Evolutionary conservation across 179 eudicot species (phyloP).

Genomic region (Drosera spatulata): DNA sequence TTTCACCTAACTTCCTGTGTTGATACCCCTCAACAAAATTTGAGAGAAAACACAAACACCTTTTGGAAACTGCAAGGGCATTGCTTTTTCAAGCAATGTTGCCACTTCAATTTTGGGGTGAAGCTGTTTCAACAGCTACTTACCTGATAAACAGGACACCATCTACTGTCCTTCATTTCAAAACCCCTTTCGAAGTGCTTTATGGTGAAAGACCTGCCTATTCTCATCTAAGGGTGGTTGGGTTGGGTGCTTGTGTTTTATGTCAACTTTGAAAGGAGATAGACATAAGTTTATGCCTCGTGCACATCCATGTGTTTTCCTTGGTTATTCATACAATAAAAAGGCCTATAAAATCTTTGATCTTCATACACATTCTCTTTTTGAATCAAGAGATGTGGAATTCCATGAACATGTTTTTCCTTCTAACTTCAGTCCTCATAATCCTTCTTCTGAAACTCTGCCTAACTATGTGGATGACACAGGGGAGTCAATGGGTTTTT

Average conservation of each 20-base stretch:
- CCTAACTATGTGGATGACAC: too few relatives aligned
- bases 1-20: too few relatives aligned
- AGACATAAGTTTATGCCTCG: not conserved
- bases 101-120: not conserved
- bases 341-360: too few relatives aligned
- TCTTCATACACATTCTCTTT: too few relatives aligned
- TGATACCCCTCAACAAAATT: not conserved
- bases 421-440: too few relatives aligned
- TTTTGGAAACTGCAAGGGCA: not conserved
- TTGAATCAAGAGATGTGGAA: too few relatives aligned
- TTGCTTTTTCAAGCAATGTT: not conserved
- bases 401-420: too few relatives aligned
- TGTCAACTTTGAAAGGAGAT: not conserved
- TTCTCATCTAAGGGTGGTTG: not conserved
- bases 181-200: not conserved
- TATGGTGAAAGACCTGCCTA: not conserved
- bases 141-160: not conserved
- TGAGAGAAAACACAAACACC: not conserved
- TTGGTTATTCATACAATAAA: not conserved
- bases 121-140: not conserved
- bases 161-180: not conserved
- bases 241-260: not conserved
- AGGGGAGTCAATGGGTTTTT: too few relatives aligned
- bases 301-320: too few relatives aligned
- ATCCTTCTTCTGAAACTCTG: too few relatives aligned